Base-by-base conservation (phyloP, 1,139 yeast genomes). In the Geotrichum klebahnii region DNA sequence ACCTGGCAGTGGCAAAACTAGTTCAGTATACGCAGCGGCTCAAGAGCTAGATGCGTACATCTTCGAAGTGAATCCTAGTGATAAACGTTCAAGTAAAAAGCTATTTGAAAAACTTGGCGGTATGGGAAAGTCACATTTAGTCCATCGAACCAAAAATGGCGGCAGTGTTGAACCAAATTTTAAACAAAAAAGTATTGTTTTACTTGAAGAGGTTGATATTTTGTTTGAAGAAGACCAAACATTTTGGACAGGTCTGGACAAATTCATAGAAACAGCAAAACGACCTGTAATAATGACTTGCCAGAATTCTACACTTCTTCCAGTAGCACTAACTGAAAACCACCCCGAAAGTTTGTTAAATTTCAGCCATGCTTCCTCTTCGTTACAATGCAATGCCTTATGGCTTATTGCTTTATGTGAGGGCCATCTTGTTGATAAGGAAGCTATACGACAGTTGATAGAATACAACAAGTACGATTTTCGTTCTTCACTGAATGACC, bases 121-220 rank as follows among this genome's bases (percentile, higher is more conserved):
- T 59, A 76, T 88, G 51, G 81, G 92, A 52, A 90, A 96, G 3
- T 84, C 95, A 0, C 92, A 88, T 54, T 70, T 85, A 45, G 92
- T 92, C 0, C 88, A 84, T 61, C 34, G 41, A 17, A 38, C 22
- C 28, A n/a, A n/a, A n/a, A 24, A 16, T 80, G 48, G 20, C 24
- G 22, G 33, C 8, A 28, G 12, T 5, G 19, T 33, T 3, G 20
- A 32, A 50, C 28, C 40, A 37, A 6, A 38, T 35, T 23, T 46
- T 43, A 29, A 49, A 46, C 82, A 79, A 54, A 77, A 79, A 50
- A 89, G 90, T 3, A 69, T 89, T 8, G 81, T 92, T 2, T 66
- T 92, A 37, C 73, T 92, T 49, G 97, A 90, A 60, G 97, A 92
- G 59, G 90, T 86, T 22, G 96, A 92, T 64, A 72, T 87, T 12